Evolutionary conservation across 2,329 filamentous ascomycete genomes (phyloP).

Genomic region (Rutstroemia sp.): DNA sequence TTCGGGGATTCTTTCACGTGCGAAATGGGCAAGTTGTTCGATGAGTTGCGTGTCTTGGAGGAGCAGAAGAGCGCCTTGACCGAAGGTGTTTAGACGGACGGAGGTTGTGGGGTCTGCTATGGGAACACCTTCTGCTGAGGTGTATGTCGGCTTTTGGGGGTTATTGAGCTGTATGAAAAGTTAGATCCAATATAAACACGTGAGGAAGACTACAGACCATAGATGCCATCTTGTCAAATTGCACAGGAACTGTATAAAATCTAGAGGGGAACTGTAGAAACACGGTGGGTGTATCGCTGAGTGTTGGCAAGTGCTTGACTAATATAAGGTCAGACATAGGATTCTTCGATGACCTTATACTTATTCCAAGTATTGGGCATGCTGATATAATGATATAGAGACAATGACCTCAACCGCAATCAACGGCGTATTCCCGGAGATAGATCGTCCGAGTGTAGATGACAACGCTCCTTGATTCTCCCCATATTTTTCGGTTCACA

Average conservation of each 20-base stretch:
- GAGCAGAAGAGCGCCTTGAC: slow-evolving; percentile 42
- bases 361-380: no score
- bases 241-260: not conserved
- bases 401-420: no score
- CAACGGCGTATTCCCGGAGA: no score
- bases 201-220: not conserved
- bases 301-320: no score
- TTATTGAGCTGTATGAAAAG: not conserved
- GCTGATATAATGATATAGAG: no score
- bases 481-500: no score
- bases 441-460: no score
- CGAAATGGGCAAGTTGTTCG: slow-evolving; percentile 49
- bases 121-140: slow-evolving; percentile 24
- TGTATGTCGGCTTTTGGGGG: slow-evolving; percentile 20
- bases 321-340: no score
- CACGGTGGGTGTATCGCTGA: no score
- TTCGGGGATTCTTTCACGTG: slow-evolving; percentile 43
- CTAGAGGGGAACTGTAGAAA: not conserved
- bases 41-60: slow-evolving; percentile 60
- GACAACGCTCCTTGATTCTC: no score
- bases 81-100: slow-evolving; percentile 11
- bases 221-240: not conserved
- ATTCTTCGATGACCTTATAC: no score
- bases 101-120: slow-evolving; percentile 11
- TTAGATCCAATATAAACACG: not conserved